phyloP scores from a whole-genome alignment of 805 yeast genomes.

The Teunomyces lycoperdinae region DNA sequence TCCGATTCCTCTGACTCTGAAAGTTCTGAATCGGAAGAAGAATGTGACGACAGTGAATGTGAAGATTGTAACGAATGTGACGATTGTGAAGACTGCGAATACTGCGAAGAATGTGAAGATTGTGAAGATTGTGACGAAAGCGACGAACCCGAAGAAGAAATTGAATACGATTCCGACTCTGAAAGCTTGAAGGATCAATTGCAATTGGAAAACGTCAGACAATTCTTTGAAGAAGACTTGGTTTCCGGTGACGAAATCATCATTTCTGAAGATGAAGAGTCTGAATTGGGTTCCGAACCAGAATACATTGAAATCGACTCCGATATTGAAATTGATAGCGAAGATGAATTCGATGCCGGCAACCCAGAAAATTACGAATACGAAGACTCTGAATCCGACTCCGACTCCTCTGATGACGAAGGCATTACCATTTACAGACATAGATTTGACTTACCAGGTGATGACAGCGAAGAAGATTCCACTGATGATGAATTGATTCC shows the following conservation, averaged over 20 bases:
- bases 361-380: slow-evolving; percentile 21
- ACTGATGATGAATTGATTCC: slow-evolving; percentile 35
- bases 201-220: slow-evolving; percentile 36
- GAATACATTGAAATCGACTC: slow-evolving; percentile 32
- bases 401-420: slow-evolving; percentile 33
- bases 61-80: slow-evolving; percentile 11
- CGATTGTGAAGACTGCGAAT: slow-evolving; percentile 4
- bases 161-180: slow-evolving; percentile 28
- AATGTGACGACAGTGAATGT: slow-evolving; percentile 1
- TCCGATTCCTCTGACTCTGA: slow-evolving; percentile 11
- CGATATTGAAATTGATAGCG: slow-evolving; percentile 22
- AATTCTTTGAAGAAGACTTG: slow-evolving; percentile 32
- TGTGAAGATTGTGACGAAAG: not conserved
- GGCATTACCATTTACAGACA: slow-evolving; percentile 43
- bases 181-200: slow-evolving; percentile 30
- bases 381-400: slow-evolving; percentile 19
- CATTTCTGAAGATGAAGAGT: slow-evolving; percentile 17
- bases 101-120: not conserved
- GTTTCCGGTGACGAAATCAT: slow-evolving; percentile 26
- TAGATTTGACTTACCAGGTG: slow-evolving; percentile 37
- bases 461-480: slow-evolving; percentile 31
- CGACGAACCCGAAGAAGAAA: slow-evolving; percentile 16
- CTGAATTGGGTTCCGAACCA: slow-evolving; percentile 18
- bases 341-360: slow-evolving; percentile 19
- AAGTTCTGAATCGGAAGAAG: slow-evolving; percentile 8